These are phyloP conservation scores for Ophiostoma fasciatum DNA, from an alignment of 2,329 filamentous ascomycete species.

Conservation along the genomic window DNA sequence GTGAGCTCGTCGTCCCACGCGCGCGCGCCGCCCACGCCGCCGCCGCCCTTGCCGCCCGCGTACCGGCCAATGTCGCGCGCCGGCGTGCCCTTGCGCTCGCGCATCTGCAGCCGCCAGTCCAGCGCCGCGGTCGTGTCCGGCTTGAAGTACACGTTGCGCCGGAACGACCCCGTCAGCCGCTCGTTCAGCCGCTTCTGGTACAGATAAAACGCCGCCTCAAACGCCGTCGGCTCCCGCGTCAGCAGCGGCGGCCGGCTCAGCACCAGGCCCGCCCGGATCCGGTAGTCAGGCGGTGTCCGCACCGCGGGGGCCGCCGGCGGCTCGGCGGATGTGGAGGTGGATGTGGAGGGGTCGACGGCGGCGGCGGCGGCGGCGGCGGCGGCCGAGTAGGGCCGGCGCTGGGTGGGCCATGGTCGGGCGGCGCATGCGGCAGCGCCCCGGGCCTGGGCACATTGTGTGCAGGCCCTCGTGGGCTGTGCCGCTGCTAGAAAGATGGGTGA, in stretches of 20 bases:
- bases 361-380: slow-evolving; percentile 16
- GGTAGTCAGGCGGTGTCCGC: slow-evolving; percentile 22
- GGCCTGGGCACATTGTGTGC: slow-evolving; percentile 20
- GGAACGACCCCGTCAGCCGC: slow-evolving; percentile 74
- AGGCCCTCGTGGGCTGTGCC: slow-evolving; percentile 12
- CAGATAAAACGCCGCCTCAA: slow-evolving; percentile 88
- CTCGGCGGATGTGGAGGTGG: slow-evolving; percentile 17
- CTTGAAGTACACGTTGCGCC: slow-evolving; percentile 89
- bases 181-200: slow-evolving; percentile 97
- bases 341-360: slow-evolving; percentile 14
- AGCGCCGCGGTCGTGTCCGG: slow-evolving; percentile 68
- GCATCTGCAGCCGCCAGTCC: slow-evolving; percentile 81
- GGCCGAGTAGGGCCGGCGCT: slow-evolving; percentile 23
- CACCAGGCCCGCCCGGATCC: slow-evolving; percentile 53
- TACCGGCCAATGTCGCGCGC: slow-evolving; percentile 79
- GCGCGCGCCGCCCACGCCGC: slow-evolving; percentile 26
- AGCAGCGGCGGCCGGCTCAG: slow-evolving; percentile 79
- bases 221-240: slow-evolving; percentile 68
- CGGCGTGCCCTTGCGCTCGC: slow-evolving; percentile 55
- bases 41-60: slow-evolving; percentile 28
- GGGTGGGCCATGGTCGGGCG: no score
- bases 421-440: no score
- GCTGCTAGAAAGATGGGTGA: no score
- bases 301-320: slow-evolving; percentile 12
- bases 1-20: slow-evolving; percentile 88